Evolutionary conservation across 306 rosid species (phyloP).

Genomic region (Psophocarpus tetragonolobus): DNA sequence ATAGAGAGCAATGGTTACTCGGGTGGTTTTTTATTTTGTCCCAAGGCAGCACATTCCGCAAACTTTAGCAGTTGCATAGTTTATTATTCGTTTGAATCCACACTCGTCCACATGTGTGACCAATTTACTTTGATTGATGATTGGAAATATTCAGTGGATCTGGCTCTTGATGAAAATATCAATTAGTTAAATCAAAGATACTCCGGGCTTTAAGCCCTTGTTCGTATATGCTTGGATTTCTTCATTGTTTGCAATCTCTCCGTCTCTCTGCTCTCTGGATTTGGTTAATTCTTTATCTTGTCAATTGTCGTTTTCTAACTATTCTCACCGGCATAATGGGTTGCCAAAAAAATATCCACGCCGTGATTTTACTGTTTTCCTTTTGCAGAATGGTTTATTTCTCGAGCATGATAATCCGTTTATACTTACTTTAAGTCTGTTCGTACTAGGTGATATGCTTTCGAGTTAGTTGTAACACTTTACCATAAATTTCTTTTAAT

Average conservation of each 20-base stretch:
- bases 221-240: not conserved
- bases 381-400: not conserved
- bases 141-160: constrained; percentile 7
- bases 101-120: not conserved
- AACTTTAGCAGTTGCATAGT: not conserved
- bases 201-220: not conserved
- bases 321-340: not conserved
- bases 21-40: not conserved
- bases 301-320: not conserved
- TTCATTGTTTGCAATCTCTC: not conserved
- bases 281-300: not conserved
- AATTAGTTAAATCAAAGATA: not conserved
- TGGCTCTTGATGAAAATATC: not conserved
- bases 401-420: not conserved
- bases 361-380: not conserved
- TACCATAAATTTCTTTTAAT: not conserved
- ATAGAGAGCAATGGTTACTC: not conserved
- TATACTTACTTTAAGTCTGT: not conserved
- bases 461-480: not conserved
- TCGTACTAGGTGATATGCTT: not conserved
- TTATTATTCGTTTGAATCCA: constrained; percentile 21
- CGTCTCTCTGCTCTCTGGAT: not conserved
- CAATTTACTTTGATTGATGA: not conserved
- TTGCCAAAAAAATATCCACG: not conserved
- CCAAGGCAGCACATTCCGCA: not conserved